These are phyloP conservation scores for Pythium volutum DNA, from an alignment of 352 stramenopile genomes.

Conservation along the genomic window DNA sequence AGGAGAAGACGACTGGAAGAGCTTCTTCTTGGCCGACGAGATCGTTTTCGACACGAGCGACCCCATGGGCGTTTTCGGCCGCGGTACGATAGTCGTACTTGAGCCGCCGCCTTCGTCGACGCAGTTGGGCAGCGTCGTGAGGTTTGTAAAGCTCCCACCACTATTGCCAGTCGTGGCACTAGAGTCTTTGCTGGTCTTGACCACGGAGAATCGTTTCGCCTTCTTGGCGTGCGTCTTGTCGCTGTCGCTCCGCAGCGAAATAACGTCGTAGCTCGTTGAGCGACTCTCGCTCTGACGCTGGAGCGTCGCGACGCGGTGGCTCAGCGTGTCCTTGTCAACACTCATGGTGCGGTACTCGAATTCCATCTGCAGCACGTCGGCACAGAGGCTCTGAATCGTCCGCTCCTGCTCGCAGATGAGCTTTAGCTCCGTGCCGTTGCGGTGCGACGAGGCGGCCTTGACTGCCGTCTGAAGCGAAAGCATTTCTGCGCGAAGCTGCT, in stretches of 20 bases:
- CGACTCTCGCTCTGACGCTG: constrained; percentile 20
- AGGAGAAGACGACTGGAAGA: constrained; percentile 25
- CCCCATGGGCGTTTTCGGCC: constrained; percentile 29
- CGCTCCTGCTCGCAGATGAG: constrained; percentile 45
- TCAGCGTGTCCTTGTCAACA: constrained; percentile 38
- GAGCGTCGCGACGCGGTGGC: constrained; percentile 34
- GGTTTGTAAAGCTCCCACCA: constrained; percentile 40
- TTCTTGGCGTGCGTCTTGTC: constrained; percentile 25
- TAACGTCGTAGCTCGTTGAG: constrained; percentile 38
- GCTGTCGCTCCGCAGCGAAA: constrained; percentile 33
- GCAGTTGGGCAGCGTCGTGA: constrained; percentile 59
- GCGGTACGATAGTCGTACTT: neutral
- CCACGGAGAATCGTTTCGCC: constrained; percentile 29
- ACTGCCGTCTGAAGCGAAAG: constrained; percentile 36
- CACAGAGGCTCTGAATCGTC: constrained; percentile 48
- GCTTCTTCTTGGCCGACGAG: constrained; percentile 52
- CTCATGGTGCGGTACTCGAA: constrained; percentile 59
- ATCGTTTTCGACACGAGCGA: constrained; percentile 56
- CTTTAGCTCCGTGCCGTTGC: constrained; percentile 28
- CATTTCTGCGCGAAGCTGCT: constrained; percentile 46
- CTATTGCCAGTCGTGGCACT: constrained; percentile 21
- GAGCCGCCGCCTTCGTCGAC: constrained; percentile 23
- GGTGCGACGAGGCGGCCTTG: constrained; percentile 19
- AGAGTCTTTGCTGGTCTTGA: constrained; percentile 1
- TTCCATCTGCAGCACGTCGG: constrained; percentile 61